Evolutionary conservation across 306 rosid genomes (phyloP), one percentile per base, ranked within the genome.

Genomic region (Carpinus viminea): DNA sequence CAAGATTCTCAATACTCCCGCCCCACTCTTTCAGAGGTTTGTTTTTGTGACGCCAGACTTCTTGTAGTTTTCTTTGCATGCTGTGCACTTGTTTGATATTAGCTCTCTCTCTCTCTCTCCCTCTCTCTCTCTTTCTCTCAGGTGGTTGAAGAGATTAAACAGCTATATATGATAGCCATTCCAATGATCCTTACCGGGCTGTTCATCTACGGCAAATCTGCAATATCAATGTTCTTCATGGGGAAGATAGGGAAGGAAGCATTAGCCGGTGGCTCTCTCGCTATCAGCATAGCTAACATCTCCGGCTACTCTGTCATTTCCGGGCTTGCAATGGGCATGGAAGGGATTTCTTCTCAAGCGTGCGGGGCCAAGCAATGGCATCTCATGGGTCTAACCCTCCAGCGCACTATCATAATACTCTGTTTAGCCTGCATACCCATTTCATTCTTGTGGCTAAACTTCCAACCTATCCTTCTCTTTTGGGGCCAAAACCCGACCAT

Each of bases 291-390:
- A 2, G 88, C 83, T n/a, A 89, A 89, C 83, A 80, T 85, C 34
- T 74, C 74, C 0, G 87, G 91, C 8, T 87, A 70, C 77, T 87
- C 89, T 11, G 64, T 89, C 24, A 54, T 89, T 36, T 79, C 82
- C 8, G 84, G 88, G 34, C 88, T 87, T 12, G 84, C 87, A 16
- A 0, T 79, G 0, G 88, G 91, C 45, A 85, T 87, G 87, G 88
- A 87, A n/a, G 86, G 84, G 5, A 87, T 89, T n/a, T 76, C 88
- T 13, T 89, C 89, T 8, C 89, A 89, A 54, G 93, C 87, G 13
- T 85, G 46, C 24, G 88, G 89, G 5, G 89, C 91, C 47, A 59
- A 73, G 1, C 56, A 85, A 56, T 86, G 86, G 81, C 36, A 12
- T 8, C 86, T 89, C 4, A 26, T 85, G 59, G 70, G 76, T 17